Evolutionary conservation across 129 eudicot genomes (phyloP).

Genomic region (Tagetes patula): DNA sequence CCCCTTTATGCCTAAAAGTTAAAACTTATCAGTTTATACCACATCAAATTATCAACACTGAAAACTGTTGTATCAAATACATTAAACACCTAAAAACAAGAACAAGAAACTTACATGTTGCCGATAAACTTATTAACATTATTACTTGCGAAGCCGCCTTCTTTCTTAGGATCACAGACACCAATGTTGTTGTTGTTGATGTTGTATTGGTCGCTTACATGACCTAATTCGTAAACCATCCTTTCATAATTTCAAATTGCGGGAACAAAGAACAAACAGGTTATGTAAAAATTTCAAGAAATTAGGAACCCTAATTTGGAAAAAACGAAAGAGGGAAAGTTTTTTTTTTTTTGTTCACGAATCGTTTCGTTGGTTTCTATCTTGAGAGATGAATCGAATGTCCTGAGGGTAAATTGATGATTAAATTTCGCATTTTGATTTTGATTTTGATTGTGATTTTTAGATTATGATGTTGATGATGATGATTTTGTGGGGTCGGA

Average conservation of each 20-base stretch:
- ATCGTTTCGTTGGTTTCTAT: slow-evolving; percentile 30
- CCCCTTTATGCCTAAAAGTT: slow-evolving; percentile 23
- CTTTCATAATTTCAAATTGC: slow-evolving; percentile 39
- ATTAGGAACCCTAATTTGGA: slow-evolving; percentile 35
- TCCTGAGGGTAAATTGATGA: slow-evolving; percentile 12
- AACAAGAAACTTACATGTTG: slow-evolving; percentile 35
- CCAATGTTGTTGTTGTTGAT: slow-evolving; percentile 24
- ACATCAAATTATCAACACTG: not conserved
- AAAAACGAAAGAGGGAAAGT: slow-evolving; percentile 28
- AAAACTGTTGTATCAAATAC: slow-evolving; percentile 6
- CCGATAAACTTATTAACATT: slow-evolving; percentile 40
- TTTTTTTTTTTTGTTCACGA: slow-evolving; percentile 1
- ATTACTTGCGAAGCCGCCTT: slow-evolving; percentile 18
- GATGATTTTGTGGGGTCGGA: slow-evolving; percentile 41
- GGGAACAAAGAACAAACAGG: slow-evolving; percentile 11
- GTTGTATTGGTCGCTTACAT: slow-evolving; percentile 23
- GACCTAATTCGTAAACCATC: slow-evolving; percentile 44
- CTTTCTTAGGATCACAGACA: slow-evolving; percentile 19
- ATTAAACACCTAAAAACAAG: not conserved
- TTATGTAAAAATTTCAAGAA: not conserved
- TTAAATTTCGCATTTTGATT: slow-evolving; percentile 14
- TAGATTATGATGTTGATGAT: slow-evolving; percentile 25
- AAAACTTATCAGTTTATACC: not conserved
- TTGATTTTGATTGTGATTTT: slow-evolving; percentile 26
- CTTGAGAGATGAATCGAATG: slow-evolving; percentile 21